These are phyloP conservation scores for Didymellaceae sp. DNA, from an alignment of 2,329 filamentous ascomycete genomes.

Conservation along the genomic window DNA sequence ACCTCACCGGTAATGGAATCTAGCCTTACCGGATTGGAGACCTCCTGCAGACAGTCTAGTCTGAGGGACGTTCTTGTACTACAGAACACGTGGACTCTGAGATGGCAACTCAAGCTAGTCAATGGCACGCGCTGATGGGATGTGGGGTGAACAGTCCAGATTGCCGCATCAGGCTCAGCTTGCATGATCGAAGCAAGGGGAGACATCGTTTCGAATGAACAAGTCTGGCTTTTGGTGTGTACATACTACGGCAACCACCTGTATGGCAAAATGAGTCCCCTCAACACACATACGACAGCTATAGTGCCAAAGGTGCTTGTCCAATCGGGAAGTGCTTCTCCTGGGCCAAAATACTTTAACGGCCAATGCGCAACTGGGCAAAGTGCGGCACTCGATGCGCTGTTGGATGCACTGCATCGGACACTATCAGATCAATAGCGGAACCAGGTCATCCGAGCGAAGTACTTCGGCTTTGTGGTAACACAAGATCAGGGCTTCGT, in stretches of 20 bases:
- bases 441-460: not conserved
- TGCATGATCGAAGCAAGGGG: constrained; percentile 14
- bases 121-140: constrained; percentile 22
- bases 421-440: not conserved
- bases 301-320: too few relatives aligned
- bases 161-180: constrained; percentile 4
- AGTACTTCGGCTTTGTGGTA: not conserved
- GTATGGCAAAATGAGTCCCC: not conserved
- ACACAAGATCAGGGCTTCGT: constrained; percentile 2
- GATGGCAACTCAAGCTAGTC: constrained; percentile 12
- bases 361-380: not conserved
- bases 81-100: constrained; percentile 31
- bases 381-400: not conserved
- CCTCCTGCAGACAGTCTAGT: constrained; percentile 27
- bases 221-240: not conserved
- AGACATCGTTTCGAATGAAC: not conserved
- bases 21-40: constrained; percentile 25
- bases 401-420: not conserved
- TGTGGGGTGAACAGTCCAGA: constrained; percentile 17
- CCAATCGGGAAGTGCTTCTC: not conserved
- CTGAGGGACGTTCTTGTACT: constrained; percentile 26
- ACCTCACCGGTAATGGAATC: constrained; percentile 15
- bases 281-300: not conserved
- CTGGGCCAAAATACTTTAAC: not conserved
- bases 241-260: not conserved